A percentile compares a stretch with the other conserved stretches of the same genome.
Evolutionary conservation across 2,329 filamentous ascomycete species (phyloP).

Genomic region (Fulvia fulva): DNA sequence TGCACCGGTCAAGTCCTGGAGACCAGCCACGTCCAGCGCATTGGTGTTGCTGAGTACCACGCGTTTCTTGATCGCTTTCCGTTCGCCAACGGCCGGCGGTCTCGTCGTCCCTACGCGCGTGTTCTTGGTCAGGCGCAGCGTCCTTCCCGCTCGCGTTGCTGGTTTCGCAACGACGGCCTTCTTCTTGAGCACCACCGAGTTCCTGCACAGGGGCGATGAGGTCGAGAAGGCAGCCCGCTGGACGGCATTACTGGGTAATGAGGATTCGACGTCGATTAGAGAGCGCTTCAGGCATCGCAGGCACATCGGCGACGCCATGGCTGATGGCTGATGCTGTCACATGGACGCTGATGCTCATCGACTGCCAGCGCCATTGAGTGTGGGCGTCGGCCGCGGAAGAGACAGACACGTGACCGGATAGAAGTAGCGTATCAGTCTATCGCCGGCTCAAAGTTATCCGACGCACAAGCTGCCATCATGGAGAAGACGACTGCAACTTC

Average conservation of each 20-base stretch:
- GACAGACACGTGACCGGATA: no score
- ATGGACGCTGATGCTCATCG: neutral
- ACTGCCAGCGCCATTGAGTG: neutral
- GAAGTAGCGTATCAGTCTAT: no score
- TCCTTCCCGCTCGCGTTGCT: constrained; percentile 21
- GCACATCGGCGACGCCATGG: constrained; percentile 28
- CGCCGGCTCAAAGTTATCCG: neutral
- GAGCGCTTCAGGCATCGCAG: constrained; percentile 27
- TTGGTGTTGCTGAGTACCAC: constrained; percentile 93
- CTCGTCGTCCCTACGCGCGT: constrained; percentile 23
- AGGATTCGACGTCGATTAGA: constrained; percentile 13
- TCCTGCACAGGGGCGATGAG: constrained; percentile 25
- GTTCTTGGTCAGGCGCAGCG: constrained; percentile 30
- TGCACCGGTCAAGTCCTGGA: constrained; percentile 53
- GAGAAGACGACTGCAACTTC: neutral
- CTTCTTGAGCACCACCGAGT: constrained; percentile 29
- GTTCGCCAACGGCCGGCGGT: constrained; percentile 61
- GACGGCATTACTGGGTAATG: constrained; percentile 1
- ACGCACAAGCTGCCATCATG: neutral
- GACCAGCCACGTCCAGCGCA: constrained; percentile 69
- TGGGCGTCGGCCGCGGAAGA: neutral
- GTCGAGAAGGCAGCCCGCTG: constrained; percentile 34
- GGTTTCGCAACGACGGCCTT: constrained; percentile 22
- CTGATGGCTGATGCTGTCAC: neutral
- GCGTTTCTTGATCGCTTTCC: constrained; percentile 80